Percentiles rank a stretch among this genome's conserved stretches.
Evolutionary conservation across 345 rosid genomes (phyloP).

Genomic region (Eucalyptus polyanthemos): DNA sequence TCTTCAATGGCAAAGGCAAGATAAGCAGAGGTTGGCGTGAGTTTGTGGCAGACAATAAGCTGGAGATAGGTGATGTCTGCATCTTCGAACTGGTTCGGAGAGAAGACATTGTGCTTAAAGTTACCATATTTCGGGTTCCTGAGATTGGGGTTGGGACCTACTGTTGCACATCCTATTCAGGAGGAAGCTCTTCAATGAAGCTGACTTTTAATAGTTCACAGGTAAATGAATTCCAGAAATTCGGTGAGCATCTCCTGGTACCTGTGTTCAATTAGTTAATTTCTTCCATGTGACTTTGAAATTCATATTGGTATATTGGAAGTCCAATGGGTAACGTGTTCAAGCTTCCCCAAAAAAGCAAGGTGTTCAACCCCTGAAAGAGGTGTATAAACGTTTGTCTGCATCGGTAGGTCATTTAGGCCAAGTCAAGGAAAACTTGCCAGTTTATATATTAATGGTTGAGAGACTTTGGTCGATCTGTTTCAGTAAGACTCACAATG

Average conservation of each 20-base stretch:
- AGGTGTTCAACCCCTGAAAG: neutral
- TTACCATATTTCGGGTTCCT: neutral
- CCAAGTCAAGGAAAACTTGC: neutral
- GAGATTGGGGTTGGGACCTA: neutral
- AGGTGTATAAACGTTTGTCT: neutral
- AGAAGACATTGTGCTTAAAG: neutral
- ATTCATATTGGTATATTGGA: neutral
- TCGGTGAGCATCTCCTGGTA: neutral
- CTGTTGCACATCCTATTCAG: neutral
- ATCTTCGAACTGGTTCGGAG: neutral
- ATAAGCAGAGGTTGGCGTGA: neutral
- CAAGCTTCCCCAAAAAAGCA: neutral
- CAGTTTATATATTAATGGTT: neutral
- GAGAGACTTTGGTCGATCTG: neutral
- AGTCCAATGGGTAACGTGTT: neutral
- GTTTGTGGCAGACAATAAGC: neutral
- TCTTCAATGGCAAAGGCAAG: neutral
- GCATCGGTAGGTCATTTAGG: neutral
- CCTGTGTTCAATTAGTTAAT: neutral
- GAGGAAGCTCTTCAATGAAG: neutral
- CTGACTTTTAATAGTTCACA: neutral
- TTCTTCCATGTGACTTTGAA: neutral
- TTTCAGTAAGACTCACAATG: neutral
- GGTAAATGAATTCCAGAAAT: neutral
- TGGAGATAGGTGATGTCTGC: constrained; percentile 10